These are phyloP conservation scores for Ciborinia camelliae DNA, from an alignment of 2,329 filamentous ascomycete species.

Conservation along the genomic window DNA sequence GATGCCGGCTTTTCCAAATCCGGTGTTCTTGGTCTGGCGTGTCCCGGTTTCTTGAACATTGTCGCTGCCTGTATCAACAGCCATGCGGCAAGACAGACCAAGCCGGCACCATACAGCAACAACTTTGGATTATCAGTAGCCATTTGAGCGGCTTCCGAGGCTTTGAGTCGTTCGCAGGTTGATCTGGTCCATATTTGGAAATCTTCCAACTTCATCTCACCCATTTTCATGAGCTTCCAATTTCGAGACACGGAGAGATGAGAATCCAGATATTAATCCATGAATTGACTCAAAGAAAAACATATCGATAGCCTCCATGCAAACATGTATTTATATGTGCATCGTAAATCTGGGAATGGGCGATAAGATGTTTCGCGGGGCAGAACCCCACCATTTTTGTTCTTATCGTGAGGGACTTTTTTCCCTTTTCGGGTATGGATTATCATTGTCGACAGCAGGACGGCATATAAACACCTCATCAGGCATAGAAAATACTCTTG, in stretches of 20 bases:
- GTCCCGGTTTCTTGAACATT: slow-evolving; percentile 28
- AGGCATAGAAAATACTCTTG: slow-evolving; percentile 21
- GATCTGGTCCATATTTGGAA: slow-evolving; percentile 20
- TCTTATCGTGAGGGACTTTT: slow-evolving; percentile 33
- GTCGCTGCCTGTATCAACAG: slow-evolving; percentile 26
- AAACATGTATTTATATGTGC: background rate
- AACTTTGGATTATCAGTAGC: slow-evolving; percentile 24
- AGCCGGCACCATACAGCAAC: slow-evolving; percentile 25
- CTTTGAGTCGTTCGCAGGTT: slow-evolving; percentile 17
- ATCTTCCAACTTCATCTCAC: slow-evolving; percentile 16
- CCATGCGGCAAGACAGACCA: slow-evolving; percentile 26
- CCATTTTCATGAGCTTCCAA: slow-evolving; percentile 21
- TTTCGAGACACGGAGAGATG: background rate
- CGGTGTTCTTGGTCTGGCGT: slow-evolving; percentile 30
- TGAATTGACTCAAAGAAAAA: background rate
- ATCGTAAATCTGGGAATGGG: background rate
- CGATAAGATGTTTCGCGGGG: slow-evolving; percentile 17
- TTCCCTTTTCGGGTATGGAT: slow-evolving; percentile 31
- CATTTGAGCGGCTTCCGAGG: slow-evolving; percentile 20
- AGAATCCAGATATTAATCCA: background rate
- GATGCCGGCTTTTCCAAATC: slow-evolving; percentile 34
- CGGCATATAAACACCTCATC: slow-evolving; percentile 26
- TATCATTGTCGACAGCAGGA: background rate
- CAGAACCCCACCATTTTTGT: slow-evolving; percentile 23
- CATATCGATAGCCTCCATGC: background rate